Percentiles rank a stretch among this genome's conserved stretches.
Conservation (phyloP, 441 rosid species). For the Corymbia citriodora region DNA sequence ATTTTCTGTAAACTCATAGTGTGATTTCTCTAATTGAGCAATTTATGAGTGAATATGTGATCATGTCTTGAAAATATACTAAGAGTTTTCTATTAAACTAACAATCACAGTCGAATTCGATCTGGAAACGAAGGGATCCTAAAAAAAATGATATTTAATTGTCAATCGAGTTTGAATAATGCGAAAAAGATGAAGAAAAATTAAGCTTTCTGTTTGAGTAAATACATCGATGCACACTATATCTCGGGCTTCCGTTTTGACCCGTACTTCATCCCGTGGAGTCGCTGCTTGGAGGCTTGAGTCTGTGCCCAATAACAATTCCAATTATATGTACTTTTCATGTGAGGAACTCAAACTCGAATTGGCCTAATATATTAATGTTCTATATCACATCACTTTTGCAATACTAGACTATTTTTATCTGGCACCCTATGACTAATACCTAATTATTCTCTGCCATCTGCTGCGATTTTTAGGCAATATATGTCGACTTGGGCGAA, state of each 20-base stretch:
- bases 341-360: not conserved
- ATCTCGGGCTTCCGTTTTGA: not conserved
- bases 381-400: not conserved
- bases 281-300: not conserved
- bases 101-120: not conserved
- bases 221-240: accelerated
- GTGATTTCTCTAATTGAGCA: not conserved
- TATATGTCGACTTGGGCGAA: too few relatives aligned
- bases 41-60: not conserved
- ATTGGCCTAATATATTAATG: not conserved
- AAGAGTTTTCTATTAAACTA: not conserved
- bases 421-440: not conserved
- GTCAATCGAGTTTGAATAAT: not conserved
- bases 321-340: not conserved
- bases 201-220: not conserved
- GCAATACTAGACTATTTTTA: not conserved
- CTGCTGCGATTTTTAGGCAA: not conserved
- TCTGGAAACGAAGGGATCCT: not conserved
- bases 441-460: not conserved
- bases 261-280: not conserved
- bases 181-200: not conserved
- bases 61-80: not conserved
- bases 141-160: not conserved
- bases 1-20: not conserved
- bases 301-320: not conserved